Percentiles rank a stretch among this genome's conserved stretches.
Evolutionary conservation across 768 basidiomycete species (phyloP).

Genomic region (Lactarius sp.): DNA sequence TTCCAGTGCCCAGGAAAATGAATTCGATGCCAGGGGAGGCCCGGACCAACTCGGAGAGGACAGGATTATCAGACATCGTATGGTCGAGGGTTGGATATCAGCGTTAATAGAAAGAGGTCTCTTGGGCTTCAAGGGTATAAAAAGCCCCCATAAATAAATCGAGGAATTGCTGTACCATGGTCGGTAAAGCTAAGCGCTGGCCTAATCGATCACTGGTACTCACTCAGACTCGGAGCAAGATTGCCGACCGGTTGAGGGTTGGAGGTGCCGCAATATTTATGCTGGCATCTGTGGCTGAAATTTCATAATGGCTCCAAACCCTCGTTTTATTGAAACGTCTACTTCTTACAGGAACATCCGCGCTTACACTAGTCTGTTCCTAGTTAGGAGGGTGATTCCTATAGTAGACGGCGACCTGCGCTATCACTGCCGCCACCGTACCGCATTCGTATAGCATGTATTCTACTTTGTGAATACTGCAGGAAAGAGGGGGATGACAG

Average conservation of each 20-base stretch:
- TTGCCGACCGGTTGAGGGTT: no score
- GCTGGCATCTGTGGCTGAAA: background rate
- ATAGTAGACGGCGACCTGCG: background rate
- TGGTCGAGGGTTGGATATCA: background rate
- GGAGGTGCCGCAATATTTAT: background rate
- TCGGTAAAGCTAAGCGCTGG: background rate
- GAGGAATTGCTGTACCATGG: background rate
- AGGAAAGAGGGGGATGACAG: constrained; percentile 3
- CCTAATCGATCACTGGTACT: background rate
- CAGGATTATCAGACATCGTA: background rate
- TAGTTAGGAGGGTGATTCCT: background rate
- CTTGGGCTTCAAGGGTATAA: background rate
- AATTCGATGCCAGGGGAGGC: constrained; percentile 43
- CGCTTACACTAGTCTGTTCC: background rate
- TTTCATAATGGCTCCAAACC: background rate
- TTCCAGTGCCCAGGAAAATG: constrained; percentile 82
- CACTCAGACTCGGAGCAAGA: background rate
- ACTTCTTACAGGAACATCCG: background rate
- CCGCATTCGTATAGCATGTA: background rate
- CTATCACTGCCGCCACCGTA: background rate
- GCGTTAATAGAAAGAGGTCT: background rate
- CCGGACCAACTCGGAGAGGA: background rate
- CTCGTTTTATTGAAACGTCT: no score
- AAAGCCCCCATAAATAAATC: background rate
- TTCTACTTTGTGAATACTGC: constrained; percentile 35